Evolutionary conservation across 2,329 filamentous ascomycete species (phyloP).

Genomic region (Coleophoma crateriformis): DNA sequence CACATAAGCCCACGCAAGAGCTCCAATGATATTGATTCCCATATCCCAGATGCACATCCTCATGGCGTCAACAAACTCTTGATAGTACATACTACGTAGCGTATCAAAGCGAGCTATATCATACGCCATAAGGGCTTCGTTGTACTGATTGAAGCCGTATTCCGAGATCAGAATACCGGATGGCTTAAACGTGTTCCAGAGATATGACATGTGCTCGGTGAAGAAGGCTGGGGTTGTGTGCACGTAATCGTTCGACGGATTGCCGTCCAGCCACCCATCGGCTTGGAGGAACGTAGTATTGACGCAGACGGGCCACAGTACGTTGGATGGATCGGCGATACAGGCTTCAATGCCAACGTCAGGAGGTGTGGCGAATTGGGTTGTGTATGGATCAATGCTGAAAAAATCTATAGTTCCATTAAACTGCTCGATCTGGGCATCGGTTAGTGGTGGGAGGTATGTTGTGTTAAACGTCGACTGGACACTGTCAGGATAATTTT

Average conservation of each 20-base stretch:
- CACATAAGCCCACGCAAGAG: conserved; percentile 35
- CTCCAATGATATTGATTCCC: conserved; percentile 36
- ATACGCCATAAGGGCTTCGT: conserved; percentile 35
- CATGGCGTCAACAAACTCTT: conserved; percentile 36
- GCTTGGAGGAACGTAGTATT: conserved; percentile 38
- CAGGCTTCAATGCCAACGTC: conserved; percentile 39
- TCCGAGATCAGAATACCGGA: conserved; percentile 40
- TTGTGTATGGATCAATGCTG: conserved; percentile 51
- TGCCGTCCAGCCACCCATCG: conserved; percentile 49
- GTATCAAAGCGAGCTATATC: conserved; percentile 38
- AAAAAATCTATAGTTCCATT: conserved; percentile 39
- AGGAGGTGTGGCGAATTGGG: conserved; percentile 42
- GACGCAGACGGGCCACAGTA: conserved; percentile 46
- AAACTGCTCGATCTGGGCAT: not conserved
- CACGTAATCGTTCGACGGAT: conserved; percentile 48
- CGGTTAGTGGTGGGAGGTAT: not conserved
- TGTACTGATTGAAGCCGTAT: conserved; percentile 50
- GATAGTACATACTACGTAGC: conserved; percentile 37
- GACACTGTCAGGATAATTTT: not conserved
- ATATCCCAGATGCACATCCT: conserved; percentile 38
- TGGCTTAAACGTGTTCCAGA: conserved; percentile 50
- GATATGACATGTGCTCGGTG: conserved; percentile 44
- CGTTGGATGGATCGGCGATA: conserved; percentile 35
- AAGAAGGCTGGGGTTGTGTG: conserved; percentile 49
- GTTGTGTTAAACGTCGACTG: conserved; percentile 20